Conservation (phyloP, 1,139 yeast species). For the Meyerozyma sp. region DNA sequence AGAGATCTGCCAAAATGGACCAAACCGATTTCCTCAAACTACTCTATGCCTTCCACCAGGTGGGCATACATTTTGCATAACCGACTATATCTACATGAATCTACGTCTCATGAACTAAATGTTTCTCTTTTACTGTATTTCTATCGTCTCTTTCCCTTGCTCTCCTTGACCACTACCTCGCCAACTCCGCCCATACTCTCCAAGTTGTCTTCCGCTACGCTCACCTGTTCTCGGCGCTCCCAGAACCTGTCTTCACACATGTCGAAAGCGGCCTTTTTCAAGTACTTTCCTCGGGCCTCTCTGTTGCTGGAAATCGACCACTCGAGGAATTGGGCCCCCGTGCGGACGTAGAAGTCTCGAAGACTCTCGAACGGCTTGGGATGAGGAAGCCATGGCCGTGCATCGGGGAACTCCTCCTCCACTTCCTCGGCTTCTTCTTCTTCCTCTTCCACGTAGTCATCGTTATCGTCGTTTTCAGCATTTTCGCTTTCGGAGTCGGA, state of each 20-base stretch:
- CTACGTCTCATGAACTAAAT: background rate
- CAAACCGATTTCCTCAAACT: constrained; percentile 88
- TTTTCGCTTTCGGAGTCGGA: constrained; percentile 47
- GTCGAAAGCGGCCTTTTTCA: constrained; percentile 86
- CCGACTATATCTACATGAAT: too few species aligned
- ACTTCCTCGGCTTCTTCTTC: constrained; percentile 56
- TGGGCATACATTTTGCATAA: constrained; percentile 92
- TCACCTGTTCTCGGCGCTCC: constrained; percentile 94
- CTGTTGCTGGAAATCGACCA: constrained; percentile 88
- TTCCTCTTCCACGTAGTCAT: constrained; percentile 55
- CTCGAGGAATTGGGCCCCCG: constrained; percentile 81
- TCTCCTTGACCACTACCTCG: constrained; percentile 77
- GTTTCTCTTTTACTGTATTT: constrained; percentile 4
- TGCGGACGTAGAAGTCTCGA: constrained; percentile 78
- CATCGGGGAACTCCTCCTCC: constrained; percentile 77
- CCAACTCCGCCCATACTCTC: constrained; percentile 93
- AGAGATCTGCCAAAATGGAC: constrained; percentile 91
- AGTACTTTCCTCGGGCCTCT: constrained; percentile 85
- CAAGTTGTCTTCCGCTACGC: constrained; percentile 79
- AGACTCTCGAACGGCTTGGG: constrained; percentile 91
- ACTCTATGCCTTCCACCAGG: constrained; percentile 91
- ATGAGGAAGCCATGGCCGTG: constrained; percentile 94
- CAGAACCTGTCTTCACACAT: constrained; percentile 94
- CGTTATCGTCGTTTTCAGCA: constrained; percentile 45
- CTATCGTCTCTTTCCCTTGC: constrained; percentile 43